Conservation (phyloP, 2,329 filamentous ascomycete species). For the Sporothrix pallida region DNA sequence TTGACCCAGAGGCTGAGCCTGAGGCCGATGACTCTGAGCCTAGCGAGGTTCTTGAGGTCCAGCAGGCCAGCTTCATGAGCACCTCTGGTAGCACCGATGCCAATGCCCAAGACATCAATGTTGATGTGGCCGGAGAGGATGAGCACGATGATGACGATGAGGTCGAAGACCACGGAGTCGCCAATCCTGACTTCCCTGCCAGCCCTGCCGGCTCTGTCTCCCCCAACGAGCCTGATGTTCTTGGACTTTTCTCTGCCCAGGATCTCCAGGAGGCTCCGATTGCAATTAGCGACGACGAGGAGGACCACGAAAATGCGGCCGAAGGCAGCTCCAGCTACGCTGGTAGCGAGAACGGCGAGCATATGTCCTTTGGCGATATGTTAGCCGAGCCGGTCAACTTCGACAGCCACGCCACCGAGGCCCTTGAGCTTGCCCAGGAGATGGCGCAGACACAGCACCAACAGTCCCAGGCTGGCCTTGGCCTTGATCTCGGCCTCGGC, state of each 20-base stretch:
- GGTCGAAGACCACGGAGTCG: no score
- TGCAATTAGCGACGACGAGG: neutral
- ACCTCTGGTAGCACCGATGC: no score
- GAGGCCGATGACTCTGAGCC: neutral
- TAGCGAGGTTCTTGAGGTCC: neutral
- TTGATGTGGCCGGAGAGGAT: neutral
- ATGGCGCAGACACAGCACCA: neutral
- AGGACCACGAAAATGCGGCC: no score
- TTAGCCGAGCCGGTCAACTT: neutral
- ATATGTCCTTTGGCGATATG: neutral
- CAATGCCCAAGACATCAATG: neutral
- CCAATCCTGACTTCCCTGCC: neutral
- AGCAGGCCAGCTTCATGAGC: neutral
- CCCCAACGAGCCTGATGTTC: neutral
- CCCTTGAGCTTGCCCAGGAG: neutral
- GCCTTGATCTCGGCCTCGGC: no score
- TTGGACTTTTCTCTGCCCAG: neutral
- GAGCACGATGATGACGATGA: neutral
- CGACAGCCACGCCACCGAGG: neutral
- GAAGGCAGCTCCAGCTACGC: neutral
- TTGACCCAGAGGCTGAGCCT: conserved; percentile 27
- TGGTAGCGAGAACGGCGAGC: neutral
- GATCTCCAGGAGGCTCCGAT: neutral
- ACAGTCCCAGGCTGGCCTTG: no score
- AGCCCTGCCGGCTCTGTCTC: neutral